phyloP scores from a whole-genome alignment of 805 yeast genomes.

The Wickerhamiella siamensis region DNA sequence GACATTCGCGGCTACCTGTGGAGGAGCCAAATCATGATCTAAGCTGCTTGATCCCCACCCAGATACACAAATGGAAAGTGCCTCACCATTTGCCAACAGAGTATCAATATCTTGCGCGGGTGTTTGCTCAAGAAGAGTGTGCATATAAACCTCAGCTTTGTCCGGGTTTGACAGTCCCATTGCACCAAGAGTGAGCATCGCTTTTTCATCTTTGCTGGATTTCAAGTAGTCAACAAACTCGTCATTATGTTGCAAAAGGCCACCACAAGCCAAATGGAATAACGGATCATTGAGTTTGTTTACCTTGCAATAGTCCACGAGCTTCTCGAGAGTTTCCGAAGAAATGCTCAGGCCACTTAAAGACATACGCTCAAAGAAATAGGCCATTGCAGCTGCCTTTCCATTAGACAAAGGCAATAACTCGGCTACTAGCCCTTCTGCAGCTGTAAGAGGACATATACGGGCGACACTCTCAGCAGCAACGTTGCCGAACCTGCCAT shows the following conservation, averaged over 20 bases:
- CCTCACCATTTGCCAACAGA: conserved; percentile 72
- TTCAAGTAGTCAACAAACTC: conserved; percentile 8
- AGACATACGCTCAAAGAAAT: neutral
- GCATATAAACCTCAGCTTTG: conserved; percentile 25
- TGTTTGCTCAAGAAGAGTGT: conserved; percentile 41
- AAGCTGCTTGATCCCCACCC: conserved; percentile 50
- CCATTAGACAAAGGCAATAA: conserved; percentile 5
- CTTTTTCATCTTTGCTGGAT: conserved; percentile 45
- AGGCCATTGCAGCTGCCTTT: neutral
- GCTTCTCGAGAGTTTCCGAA: neutral
- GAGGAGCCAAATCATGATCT: conserved; percentile 27
- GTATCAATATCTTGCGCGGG: conserved; percentile 59
- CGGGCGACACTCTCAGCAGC: conserved; percentile 9
- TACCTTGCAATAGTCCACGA: neutral
- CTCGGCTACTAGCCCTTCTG: neutral
- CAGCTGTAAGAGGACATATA: neutral
- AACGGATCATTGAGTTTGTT: conserved; percentile 15
- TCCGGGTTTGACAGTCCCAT: conserved; percentile 32
- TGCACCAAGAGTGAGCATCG: conserved; percentile 42
- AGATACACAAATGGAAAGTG: conserved; percentile 50
- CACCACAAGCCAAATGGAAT: conserved; percentile 29
- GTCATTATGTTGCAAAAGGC: conserved; percentile 21
- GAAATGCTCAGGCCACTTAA: neutral
- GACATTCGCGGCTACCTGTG: conserved; percentile 4
- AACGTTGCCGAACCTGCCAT: conserved; percentile 3